Base-by-base conservation (phyloP, 805 yeast genomes). In the Candida koratica region DNA sequence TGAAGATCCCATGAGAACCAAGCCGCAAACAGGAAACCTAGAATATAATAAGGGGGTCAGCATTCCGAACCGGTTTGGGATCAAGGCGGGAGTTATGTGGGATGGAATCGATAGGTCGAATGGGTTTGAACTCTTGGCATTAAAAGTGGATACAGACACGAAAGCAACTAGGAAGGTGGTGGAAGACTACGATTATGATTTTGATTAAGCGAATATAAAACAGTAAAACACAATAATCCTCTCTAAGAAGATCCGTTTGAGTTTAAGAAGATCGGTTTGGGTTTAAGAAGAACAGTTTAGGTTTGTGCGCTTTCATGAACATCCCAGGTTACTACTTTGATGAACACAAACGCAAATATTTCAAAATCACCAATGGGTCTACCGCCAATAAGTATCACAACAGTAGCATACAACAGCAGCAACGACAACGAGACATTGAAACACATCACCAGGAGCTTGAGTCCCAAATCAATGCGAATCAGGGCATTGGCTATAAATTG, bases 1-100 rank as follows among this genome's bases (percentile, higher is more conserved):
- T n/a, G 48, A 44, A 27, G 48, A 44, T 25, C 48, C 48, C 5
- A 16, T 44, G 17, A 34, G 32, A 17, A 3, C 17, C 12, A 36
- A 25, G 22, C 12, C 8, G 4, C 11, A 16, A 15, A 17, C 20
- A 12, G 17, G 18, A 10, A 18, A 17, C 4, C 16, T 30, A 6
- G 26, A 13, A 13, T 36, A 36, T 19, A 36, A 19, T 5, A 49
- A 60, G 18, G 80, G 81, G 0, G 44, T 67, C 0, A 75, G 58
- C 37, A 77, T 85, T 0, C 75, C 74, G 14, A 89, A 89, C 52
- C 62, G 97, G 39, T 89, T 85, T 56, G 72, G 72, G 2, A 79
- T 89, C 10, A 59, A 62, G 4, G 95, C 96, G 0, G 96, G 97
- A 0, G 65, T 67, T 45, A 66, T 85, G 39, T 89, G 97, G 97